Percentiles rank a stretch among this genome's conserved stretches.
These are phyloP conservation scores for Alternaria longipes DNA, from an alignment of 2,329 filamentous ascomycete species.

Conservation along the genomic window DNA sequence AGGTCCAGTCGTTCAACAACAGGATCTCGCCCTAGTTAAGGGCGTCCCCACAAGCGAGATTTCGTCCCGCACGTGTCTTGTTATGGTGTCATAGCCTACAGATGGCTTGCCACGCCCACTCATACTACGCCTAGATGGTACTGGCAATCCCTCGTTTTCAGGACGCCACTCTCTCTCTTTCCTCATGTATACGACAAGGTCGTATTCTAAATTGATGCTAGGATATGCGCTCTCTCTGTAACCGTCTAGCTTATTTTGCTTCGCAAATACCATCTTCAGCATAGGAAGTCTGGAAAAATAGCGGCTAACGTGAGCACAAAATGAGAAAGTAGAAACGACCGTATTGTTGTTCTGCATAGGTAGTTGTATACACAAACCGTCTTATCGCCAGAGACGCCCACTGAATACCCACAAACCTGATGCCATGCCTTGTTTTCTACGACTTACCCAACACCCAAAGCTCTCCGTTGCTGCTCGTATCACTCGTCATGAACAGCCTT, in stretches of 20 bases:
- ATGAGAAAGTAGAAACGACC: neutral
- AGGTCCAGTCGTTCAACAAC: constrained; percentile 1
- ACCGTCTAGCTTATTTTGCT: no score
- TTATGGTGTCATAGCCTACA: neutral
- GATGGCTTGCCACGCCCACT: neutral
- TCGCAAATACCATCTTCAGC: no score
- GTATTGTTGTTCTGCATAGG: neutral
- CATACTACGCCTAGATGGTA: neutral
- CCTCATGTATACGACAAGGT: neutral
- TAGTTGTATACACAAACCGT: neutral
- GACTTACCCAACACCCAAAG: constrained; percentile 44
- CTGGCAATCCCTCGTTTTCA: neutral
- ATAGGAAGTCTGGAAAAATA: neutral
- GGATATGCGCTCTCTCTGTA: no score
- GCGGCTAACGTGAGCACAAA: neutral
- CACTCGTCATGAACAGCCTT: constrained; percentile 66
- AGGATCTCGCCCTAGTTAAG: neutral
- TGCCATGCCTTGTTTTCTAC: constrained; percentile 18
- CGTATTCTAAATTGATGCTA: neutral
- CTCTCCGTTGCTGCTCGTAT: constrained; percentile 40
- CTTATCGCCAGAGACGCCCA: neutral
- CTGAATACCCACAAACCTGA: neutral
- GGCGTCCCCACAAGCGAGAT: neutral
- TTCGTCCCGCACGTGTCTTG: neutral
- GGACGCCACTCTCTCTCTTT: neutral